phyloP scores from a whole-genome alignment of 805 yeast genomes.

The Lachancea fermentati region DNA sequence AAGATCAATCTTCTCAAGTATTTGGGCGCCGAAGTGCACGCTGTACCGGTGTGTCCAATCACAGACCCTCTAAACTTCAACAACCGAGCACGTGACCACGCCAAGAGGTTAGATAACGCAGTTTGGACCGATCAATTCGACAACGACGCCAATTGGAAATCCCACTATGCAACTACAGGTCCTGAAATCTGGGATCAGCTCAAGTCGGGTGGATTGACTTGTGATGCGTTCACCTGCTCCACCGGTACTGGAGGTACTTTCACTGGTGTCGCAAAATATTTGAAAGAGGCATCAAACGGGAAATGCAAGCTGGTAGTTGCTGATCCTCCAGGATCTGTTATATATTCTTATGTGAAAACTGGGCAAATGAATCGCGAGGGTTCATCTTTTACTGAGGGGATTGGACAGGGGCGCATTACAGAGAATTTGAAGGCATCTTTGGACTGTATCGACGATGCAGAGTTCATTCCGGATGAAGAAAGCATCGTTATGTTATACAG shows the following conservation, averaged over 20 bases:
- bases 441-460: slow-evolving; percentile 71
- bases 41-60: slow-evolving; percentile 83
- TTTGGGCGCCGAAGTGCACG: slow-evolving; percentile 81
- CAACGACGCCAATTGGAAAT: slow-evolving; percentile 79
- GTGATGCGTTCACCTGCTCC: slow-evolving; percentile 83
- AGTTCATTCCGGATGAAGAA: slow-evolving; percentile 70
- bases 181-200: slow-evolving; percentile 90
- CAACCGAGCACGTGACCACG: slow-evolving; percentile 82
- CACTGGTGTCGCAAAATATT: slow-evolving; percentile 76
- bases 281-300: slow-evolving; percentile 64
- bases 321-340: slow-evolving; percentile 90
- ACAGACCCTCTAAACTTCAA: slow-evolving; percentile 81
- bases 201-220: slow-evolving; percentile 45
- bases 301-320: slow-evolving; percentile 64
- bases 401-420: slow-evolving; percentile 93
- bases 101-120: slow-evolving; percentile 68
- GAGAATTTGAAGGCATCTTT: slow-evolving; percentile 72
- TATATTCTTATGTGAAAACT: slow-evolving; percentile 70
- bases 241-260: slow-evolving; percentile 93
- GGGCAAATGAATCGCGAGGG: slow-evolving; percentile 74
- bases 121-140: slow-evolving; percentile 94
- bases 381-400: slow-evolving; percentile 89
- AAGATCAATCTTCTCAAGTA: slow-evolving; percentile 69
- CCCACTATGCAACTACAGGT: slow-evolving; percentile 86
- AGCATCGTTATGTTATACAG: slow-evolving; percentile 80